These are phyloP conservation scores for Dryadomyces quercus-mongolicae DNA, from an alignment of 2,329 filamentous ascomycete species.

Conservation along the genomic window DNA sequence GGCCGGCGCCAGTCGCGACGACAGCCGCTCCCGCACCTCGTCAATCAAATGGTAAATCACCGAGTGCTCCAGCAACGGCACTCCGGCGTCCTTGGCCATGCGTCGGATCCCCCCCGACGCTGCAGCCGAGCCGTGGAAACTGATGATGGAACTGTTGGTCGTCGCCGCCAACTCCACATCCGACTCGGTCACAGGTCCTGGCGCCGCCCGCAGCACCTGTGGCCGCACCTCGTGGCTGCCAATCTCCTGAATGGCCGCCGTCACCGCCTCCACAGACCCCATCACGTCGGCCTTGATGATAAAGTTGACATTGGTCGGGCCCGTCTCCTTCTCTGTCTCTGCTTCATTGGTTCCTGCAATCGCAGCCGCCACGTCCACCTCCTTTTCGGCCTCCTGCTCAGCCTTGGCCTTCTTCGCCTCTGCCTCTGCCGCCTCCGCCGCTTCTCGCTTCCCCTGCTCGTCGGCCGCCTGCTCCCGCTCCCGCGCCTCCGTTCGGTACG, in stretches of 20 bases:
- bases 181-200: conserved; percentile 71
- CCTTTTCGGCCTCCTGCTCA: conserved; percentile 23
- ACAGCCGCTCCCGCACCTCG: conserved; percentile 56
- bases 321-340: conserved; percentile 8
- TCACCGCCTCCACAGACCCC: conserved; percentile 85
- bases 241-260: conserved; percentile 61
- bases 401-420: conserved; percentile 27
- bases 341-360: conserved; percentile 15
- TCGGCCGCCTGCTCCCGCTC: conserved; percentile 68
- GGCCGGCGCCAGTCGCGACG: conserved; percentile 54
- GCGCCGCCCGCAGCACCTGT: conserved; percentile 62
- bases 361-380: conserved; percentile 19
- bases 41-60: conserved; percentile 75
- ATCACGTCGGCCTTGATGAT: conserved; percentile 87
- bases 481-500: conserved; percentile 59
- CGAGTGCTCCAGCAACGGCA: conserved; percentile 72
- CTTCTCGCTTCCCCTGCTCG: conserved; percentile 51
- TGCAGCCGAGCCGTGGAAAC: conserved; percentile 63
- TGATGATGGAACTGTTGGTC: conserved; percentile 65
- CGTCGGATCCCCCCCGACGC: conserved; percentile 51
- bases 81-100: conserved; percentile 57
- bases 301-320: conserved; percentile 56
- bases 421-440: conserved; percentile 36
- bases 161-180: conserved; percentile 80
- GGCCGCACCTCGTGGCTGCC: conserved; percentile 77